Base-by-base conservation (phyloP, 2,329 filamentous ascomycete species). In the Botrytis sinoallii region DNA sequence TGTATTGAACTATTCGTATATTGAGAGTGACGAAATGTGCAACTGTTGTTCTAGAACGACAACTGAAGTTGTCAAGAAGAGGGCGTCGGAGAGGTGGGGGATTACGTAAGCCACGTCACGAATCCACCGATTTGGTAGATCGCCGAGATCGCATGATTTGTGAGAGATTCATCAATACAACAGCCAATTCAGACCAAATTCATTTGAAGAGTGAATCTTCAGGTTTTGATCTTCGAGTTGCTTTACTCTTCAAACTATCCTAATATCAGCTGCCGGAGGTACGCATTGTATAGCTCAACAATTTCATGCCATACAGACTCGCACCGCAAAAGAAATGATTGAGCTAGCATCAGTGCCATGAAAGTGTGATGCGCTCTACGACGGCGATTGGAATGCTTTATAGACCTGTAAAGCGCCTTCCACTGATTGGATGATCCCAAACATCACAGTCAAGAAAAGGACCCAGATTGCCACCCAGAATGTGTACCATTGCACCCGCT, bases 401-500 rank as follows among this genome's bases (percentile, higher is more conserved):
- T 67, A 67, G 8, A 52, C 61, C 22, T 69, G 46, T 8, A 72
- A n/a, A 42, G 7, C 59, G 8, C 72, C n/a, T 29, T 73, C 59
- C 4, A 66, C 12, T 3, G 22, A n/a, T 77, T 86, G 80, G 12
- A 83, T 74, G 7, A 85, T 22, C 4, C 83, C 80, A 76, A 86
- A 83, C 4, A 73, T 29, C 25, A 73, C 16, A 35, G 65, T 29
- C 1, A 65, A 29, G 18, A 46, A 8, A 25, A 29, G 44, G 1
- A 73, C 59, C 20, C 63, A 38, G 7, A 25, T 46, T 5, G 65
- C 65, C 1, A 73, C 35, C 71, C 29, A 70, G 35, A 73, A 70
- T 12, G 44, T 66, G 10, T 82, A 85, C 83, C 83, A 85, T 68
- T 85, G 84, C 0, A 82, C 81, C 0, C 81, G 78, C 38, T 84